Conservation (phyloP, 2,329 filamentous ascomycete species). For the Bipolaris victoriae region DNA sequence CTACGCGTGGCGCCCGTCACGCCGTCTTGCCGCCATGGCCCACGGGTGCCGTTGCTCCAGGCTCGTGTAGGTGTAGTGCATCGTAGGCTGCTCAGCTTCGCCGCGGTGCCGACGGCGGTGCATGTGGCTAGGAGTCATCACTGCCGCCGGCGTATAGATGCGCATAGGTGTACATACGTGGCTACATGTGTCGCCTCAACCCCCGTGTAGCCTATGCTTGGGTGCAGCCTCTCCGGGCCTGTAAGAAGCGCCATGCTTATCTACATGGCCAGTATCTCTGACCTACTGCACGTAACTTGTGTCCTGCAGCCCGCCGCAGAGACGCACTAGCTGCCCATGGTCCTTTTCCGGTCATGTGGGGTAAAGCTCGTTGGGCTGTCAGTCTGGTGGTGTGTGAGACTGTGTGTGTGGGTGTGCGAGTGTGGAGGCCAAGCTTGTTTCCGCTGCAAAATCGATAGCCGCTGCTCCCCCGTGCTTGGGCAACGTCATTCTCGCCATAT, state of each 20-base stretch:
- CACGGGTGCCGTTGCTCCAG: background rate
- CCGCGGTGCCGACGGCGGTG: background rate
- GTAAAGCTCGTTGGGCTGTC: constrained; percentile 3
- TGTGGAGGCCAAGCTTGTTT: constrained; percentile 8
- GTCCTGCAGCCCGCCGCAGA: constrained; percentile 8
- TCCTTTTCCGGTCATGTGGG: constrained; percentile 18
- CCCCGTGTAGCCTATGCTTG: constrained; percentile 1
- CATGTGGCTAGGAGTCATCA: background rate
- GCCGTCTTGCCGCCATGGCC: background rate
- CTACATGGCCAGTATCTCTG: constrained; percentile 7
- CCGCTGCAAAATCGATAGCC: background rate
- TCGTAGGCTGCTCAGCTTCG: background rate
- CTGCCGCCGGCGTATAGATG: background rate
- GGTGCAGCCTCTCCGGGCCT: constrained; percentile 9
- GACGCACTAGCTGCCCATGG: constrained; percentile 3
- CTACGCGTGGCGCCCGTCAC: background rate
- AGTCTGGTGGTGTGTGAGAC: background rate
- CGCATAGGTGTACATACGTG: background rate
- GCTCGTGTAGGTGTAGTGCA: background rate
- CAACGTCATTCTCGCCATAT: background rate
- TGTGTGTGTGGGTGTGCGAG: background rate
- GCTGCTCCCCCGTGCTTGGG: background rate
- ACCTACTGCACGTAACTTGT: constrained; percentile 5
- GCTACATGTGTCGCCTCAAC: background rate
- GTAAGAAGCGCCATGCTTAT: constrained; percentile 14